Evolutionary conservation across 2,329 filamentous ascomycete genomes (phyloP), one percentile per base, ranked within the genome.

Genomic region (Monosporascus cannonballus): DNA sequence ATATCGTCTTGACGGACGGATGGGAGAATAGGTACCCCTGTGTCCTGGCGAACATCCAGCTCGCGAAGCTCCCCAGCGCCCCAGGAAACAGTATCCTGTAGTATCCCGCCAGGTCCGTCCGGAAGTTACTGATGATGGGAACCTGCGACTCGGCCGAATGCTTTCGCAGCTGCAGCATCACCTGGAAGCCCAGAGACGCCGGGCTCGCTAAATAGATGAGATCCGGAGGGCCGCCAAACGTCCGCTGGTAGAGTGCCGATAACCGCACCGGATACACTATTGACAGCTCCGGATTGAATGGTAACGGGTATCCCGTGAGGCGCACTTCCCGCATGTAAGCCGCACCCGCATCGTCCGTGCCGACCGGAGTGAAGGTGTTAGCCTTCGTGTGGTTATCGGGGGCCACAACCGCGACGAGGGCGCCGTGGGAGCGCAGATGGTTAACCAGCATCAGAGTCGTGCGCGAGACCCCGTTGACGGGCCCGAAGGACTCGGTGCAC

Each of bases 391-490:
- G 75, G 60, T 79, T 79, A 53, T 79, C 73, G 17, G 85, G 85
- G 41, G 86, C 84, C 36, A 87, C 84, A 6, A 87, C 81, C 8
- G 83, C 82, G 48, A 89, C 79, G 18, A 83, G 75, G 11, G 79
- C 84, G 20, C 83, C 85, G 59, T 88, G 72, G n/a, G 71, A 71
- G 52, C 83, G 78, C 20, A 89, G 72, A 58, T 88, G 85, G 64
- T 83, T 80, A 51, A 89, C 81, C 49, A 89, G 76, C 73, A 84
- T 87, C 59, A 84, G 72, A 0, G 86, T 89, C 4, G 85, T 89
- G 55, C 84, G 77, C 61, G 82, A 86, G 46, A 89, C 85, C n/a
- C 86, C 85, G 63, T 89, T 89, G 64, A 89, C 83, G 0, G 85
- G 85, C 3, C 85, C 85, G 53, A 87, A 85, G 1, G 84, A 88